These are phyloP conservation scores for Gracilaria gracilis DNA, from an alignment of 23 red algal genomes.

Conservation along the genomic window DNA sequence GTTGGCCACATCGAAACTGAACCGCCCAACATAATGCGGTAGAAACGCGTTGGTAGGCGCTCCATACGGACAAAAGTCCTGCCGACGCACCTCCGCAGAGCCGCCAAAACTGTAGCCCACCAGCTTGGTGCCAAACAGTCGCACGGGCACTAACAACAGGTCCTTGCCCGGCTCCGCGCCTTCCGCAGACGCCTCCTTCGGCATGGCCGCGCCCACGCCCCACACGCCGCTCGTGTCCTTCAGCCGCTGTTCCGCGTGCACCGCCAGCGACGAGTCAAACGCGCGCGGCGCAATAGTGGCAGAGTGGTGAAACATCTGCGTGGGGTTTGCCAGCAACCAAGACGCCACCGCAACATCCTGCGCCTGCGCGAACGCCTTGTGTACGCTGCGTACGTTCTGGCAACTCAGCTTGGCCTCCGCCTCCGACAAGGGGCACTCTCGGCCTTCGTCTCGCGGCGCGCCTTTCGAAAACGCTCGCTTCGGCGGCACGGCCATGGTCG, in stretches of 20 bases:
- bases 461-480: not conserved
- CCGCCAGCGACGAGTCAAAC: slow-evolving; percentile 37
- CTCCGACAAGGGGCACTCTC: slow-evolving; percentile 34
- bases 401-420: slow-evolving; percentile 33
- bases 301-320: slow-evolving; percentile 40
- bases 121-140: slow-evolving; percentile 9
- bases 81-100: not conserved
- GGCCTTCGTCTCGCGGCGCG: not conserved
- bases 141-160: slow-evolving; percentile 41
- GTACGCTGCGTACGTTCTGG: slow-evolving; percentile 26
- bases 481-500: not conserved
- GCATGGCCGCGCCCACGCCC: too few relatives aligned
- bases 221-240: not conserved
- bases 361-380: slow-evolving; percentile 2
- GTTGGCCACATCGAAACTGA: slow-evolving; percentile 39
- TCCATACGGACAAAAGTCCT: slow-evolving; percentile 33
- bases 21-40: slow-evolving; percentile 59
- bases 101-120: slow-evolving; percentile 61
- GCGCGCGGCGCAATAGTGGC: not conserved
- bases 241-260: not conserved
- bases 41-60: slow-evolving; percentile 23
- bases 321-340: slow-evolving; percentile 34
- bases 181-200: not conserved
- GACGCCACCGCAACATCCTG: slow-evolving; percentile 27
- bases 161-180: slow-evolving; percentile 23